These are phyloP conservation scores for Niebla homalea DNA, from an alignment of 495 filamentous ascomycete genomes.

Conservation along the genomic window DNA sequence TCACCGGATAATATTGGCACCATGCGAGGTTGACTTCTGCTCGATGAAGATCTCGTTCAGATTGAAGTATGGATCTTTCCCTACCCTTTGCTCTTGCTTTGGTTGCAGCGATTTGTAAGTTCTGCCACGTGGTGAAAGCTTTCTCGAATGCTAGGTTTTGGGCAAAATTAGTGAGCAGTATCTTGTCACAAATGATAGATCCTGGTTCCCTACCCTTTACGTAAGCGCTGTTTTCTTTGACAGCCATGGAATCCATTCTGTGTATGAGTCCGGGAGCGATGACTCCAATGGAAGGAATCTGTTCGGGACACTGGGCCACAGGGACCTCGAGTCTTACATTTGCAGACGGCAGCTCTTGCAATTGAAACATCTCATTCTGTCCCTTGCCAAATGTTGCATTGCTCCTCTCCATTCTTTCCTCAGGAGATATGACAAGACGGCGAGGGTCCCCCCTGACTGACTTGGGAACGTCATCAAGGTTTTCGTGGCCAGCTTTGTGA, in stretches of 20 bases:
- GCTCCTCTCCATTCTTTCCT: no score
- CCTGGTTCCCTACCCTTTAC: background rate
- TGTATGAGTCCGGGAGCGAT: no score
- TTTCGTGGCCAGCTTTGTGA: no score
- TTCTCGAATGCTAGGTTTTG: background rate
- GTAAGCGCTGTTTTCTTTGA: background rate
- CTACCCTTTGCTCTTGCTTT: background rate
- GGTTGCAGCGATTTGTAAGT: background rate
- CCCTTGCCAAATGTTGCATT: no score
- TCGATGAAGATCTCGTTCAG: conserved; percentile 48
- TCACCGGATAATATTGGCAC: conserved; percentile 9
- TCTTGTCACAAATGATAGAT: background rate
- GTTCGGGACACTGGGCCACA: background rate
- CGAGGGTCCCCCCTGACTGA: no score
- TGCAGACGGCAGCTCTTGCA: no score
- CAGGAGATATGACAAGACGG: no score
- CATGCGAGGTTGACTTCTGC: conserved; percentile 32
- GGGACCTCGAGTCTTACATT: no score
- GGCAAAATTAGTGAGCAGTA: background rate
- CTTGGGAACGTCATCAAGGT: no score
- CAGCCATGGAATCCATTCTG: background rate
- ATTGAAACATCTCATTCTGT: no score
- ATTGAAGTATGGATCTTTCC: background rate
- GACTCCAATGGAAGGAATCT: background rate
- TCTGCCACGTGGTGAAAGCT: background rate